A percentile compares a stretch with the other conserved stretches of the same genome.
Conservation (phyloP, 2,329 filamentous ascomycete genomes). For the Purpureocillium takamizusanense region DNA sequence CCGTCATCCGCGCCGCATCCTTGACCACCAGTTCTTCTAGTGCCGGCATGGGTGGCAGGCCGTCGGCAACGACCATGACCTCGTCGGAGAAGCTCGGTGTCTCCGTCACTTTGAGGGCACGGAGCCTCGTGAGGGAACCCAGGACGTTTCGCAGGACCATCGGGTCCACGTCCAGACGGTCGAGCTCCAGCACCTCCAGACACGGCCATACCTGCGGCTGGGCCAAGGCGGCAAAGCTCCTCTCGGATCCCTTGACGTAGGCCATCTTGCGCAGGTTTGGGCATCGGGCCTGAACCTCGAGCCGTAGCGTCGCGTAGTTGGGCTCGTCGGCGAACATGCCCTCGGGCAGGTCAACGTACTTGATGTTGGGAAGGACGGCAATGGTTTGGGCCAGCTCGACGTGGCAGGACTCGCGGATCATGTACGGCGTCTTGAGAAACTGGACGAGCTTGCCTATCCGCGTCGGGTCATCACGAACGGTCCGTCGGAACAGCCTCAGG, state of each 20-base stretch:
- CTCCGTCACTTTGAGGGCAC: conserved; percentile 65
- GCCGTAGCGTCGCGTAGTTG: conserved; percentile 63
- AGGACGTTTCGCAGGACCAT: conserved; percentile 62
- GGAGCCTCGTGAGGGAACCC: conserved; percentile 55
- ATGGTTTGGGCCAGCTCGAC: conserved; percentile 78
- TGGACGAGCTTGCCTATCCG: conserved; percentile 61
- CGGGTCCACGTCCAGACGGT: conserved; percentile 60
- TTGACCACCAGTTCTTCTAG: conserved; percentile 66
- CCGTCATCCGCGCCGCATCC: conserved; percentile 62
- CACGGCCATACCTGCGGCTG: conserved; percentile 57
- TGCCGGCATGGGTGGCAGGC: conserved; percentile 64
- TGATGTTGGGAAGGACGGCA: conserved; percentile 73
- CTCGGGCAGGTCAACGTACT: conserved; percentile 84
- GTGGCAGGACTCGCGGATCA: conserved; percentile 83
- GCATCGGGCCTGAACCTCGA: conserved; percentile 78
- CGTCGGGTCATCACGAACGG: conserved; percentile 67
- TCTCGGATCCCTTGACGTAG: conserved; percentile 71
- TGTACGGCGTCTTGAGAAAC: conserved; percentile 85
- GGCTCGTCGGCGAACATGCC: conserved; percentile 78
- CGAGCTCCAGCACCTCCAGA: conserved; percentile 65
- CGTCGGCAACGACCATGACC: conserved; percentile 58
- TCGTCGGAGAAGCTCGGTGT: conserved; percentile 66
- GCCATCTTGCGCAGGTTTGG: conserved; percentile 82
- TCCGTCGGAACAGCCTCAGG: conserved; percentile 69
- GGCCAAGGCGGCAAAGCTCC: conserved; percentile 62